Evolutionary conservation across 129 eudicot species (phyloP).

Genomic region (Flaveria sonorensis): DNA sequence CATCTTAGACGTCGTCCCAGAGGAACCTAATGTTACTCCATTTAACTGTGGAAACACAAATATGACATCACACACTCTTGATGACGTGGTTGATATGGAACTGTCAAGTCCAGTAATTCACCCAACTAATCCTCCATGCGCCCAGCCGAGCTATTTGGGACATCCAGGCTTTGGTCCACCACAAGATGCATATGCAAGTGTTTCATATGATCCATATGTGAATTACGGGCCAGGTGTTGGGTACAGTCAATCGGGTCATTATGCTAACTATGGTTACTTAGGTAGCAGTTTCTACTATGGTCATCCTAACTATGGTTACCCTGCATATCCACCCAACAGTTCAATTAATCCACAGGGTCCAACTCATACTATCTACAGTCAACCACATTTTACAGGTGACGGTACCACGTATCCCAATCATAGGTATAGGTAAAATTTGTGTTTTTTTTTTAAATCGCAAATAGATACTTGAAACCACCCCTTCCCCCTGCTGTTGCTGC

Average conservation of each 20-base stretch:
- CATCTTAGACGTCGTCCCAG: too few species aligned
- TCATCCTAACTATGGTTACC: slow-evolving; percentile 12
- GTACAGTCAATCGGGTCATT: neutral
- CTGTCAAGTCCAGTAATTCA: slow-evolving; percentile 26
- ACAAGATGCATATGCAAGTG: slow-evolving; percentile 5
- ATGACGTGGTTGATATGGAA: slow-evolving; percentile 30
- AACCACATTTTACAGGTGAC: slow-evolving; percentile 15
- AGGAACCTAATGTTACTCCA: slow-evolving; percentile 16
- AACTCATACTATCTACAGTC: slow-evolving; percentile 6
- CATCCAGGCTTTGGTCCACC: slow-evolving; percentile 15
- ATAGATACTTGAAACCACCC: neutral
- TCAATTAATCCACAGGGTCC: neutral
- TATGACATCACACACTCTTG: neutral
- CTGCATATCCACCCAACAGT: neutral
- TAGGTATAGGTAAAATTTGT: slow-evolving; percentile 14
- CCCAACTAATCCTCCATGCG: neutral
- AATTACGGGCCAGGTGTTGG: neutral
- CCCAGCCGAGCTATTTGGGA: slow-evolving; percentile 16
- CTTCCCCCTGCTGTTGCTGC: too few species aligned
- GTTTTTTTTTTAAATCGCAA: neutral
- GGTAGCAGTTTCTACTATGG: neutral
- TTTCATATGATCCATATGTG: neutral
- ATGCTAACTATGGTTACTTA: slow-evolving; percentile 11
- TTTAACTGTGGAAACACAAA: neutral
- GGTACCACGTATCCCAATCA: slow-evolving; percentile 16